Evolutionary conservation across 2,329 filamentous ascomycete genomes (phyloP).

Genomic region (Colletotrichum filicis): DNA sequence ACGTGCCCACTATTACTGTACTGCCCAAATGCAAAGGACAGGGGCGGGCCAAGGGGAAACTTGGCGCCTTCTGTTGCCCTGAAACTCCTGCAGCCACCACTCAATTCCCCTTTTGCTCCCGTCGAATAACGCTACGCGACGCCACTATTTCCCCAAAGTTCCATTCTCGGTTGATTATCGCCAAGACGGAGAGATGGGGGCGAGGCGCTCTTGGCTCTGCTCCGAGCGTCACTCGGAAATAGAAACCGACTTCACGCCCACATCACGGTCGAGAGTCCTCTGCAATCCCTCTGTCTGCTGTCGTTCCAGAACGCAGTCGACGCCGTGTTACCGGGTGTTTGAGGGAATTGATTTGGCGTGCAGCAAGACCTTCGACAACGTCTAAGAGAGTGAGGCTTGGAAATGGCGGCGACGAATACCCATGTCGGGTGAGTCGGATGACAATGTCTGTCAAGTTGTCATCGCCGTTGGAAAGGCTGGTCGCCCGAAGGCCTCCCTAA

Average conservation of each 20-base stretch:
- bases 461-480: background rate
- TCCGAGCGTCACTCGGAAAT: background rate
- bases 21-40: background rate
- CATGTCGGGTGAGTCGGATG: background rate
- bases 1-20: background rate
- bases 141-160: background rate
- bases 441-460: background rate
- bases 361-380: background rate
- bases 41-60: background rate
- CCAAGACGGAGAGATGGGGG: background rate
- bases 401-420: background rate
- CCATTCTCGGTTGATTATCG: background rate
- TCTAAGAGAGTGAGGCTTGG: background rate
- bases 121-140: background rate
- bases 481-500: background rate
- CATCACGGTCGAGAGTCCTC: background rate
- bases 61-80: background rate
- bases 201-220: background rate
- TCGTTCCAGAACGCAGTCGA: background rate
- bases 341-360: conserved; percentile 18
- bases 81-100: background rate
- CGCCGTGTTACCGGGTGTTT: background rate
- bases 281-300: background rate
- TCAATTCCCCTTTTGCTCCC: background rate
- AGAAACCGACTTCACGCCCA: background rate